These are phyloP conservation scores for Apostasia ramifera DNA, from an alignment of 106 monocot genomes.

Conservation along the genomic window DNA sequence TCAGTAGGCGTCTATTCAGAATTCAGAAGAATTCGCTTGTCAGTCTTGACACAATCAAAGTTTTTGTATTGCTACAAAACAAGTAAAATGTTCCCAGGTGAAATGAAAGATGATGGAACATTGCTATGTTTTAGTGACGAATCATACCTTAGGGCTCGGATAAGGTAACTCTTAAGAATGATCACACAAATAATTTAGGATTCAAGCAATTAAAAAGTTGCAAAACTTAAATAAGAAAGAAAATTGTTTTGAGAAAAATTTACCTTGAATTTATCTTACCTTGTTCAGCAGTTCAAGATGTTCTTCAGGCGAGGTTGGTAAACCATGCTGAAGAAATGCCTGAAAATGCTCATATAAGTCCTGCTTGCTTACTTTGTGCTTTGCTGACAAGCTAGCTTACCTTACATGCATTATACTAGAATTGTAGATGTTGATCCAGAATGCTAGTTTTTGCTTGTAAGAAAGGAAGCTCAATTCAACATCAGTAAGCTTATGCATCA, in stretches of 20 bases:
- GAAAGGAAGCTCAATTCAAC: conserved; percentile 48
- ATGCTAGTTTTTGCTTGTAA: conserved; percentile 88
- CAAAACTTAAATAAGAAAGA: no score
- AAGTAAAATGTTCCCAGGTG: no score
- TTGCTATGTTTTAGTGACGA: no score
- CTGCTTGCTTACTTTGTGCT: neutral
- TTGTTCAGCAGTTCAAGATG: conserved; percentile 60
- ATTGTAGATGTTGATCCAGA: conserved; percentile 96
- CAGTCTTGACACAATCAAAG: neutral
- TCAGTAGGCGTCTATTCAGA: no score
- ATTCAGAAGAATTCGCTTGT: no score
- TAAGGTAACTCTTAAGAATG: no score
- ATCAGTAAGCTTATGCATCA: conserved; percentile 47
- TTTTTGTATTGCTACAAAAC: no score
- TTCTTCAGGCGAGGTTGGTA: conserved; percentile 55
- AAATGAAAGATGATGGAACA: no score
- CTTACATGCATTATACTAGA: conserved; percentile 91
- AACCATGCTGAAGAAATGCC: conserved; percentile 69
- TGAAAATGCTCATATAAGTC: conserved; percentile 10
- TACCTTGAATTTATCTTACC: conserved; percentile 22
- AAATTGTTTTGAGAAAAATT: no score
- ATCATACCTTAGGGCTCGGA: no score
- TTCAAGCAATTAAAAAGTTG: neutral
- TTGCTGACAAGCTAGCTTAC: neutral
- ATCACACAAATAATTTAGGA: neutral